Evolutionary conservation across 2,329 filamentous ascomycete species (phyloP), one percentile per base, ranked within the genome.

Genomic region (Coleophoma eucalyptorum): DNA sequence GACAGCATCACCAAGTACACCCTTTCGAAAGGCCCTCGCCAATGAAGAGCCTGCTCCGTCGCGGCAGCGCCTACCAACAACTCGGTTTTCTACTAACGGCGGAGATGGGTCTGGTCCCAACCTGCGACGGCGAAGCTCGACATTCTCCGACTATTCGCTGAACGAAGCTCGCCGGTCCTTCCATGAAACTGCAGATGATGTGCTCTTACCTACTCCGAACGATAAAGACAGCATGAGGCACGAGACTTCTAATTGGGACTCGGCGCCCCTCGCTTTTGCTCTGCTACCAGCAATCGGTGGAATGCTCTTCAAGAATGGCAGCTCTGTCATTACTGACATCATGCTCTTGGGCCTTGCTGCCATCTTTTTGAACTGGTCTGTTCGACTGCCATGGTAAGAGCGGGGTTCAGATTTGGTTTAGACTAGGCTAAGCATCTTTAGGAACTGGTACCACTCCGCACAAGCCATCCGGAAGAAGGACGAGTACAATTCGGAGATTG

Each of bases 331-430:
- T 49, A 96, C 91, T 0, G 93, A 97, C 68, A 71, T 96, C 26
- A 86, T 94, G 60, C 75, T 97, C 33, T 72, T 97, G 32, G 83
- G 80, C 3, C 69, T 97, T 54, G 89, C 89, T 2, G 89, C 87
- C 4, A 79, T 97, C 42, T 95, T 97, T 62, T 74, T 97, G 55
- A 92, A 96, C 66, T 97, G 91, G 90, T 92, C 89, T 45, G 87
- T 97, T 41, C 86, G 90, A 50, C 76, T 94, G 58, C 93, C 93
- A 60, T 97, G 93, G 92, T 92, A 73, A 65, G 79, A 47, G 42
- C 55, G 18, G 32, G 32, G 8, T 26, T 44, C 86, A 83, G 83
- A 76, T 82, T 48, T 91, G 87, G 87, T 91, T 26, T 26, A 26
- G 26, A 8, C 26, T 26, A 26, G 6, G 10, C 26, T 26, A 26